A percentile compares a stretch with the other conserved stretches of the same genome.
Evolutionary conservation across 768 basidiomycete genomes (phyloP).

Genomic region (Auricularia sp.): DNA sequence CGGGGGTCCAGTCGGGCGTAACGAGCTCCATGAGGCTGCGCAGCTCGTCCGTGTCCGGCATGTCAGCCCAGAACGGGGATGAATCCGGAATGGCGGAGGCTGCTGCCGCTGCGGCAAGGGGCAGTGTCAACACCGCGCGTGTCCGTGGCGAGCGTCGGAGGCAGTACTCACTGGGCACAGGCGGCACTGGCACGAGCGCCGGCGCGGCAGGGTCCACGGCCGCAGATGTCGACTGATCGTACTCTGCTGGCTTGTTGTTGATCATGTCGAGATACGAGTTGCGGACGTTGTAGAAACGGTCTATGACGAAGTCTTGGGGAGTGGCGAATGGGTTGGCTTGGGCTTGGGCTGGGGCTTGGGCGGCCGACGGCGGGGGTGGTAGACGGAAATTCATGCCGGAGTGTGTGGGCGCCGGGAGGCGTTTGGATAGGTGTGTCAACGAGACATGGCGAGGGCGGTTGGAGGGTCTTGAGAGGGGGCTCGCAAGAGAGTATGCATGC

Average conservation of each 20-base stretch:
- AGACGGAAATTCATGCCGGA: background rate
- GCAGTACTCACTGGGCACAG: background rate
- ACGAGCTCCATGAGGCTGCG: background rate
- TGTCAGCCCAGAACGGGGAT: background rate
- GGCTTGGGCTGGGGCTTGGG: background rate
- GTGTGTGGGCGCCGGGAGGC: background rate
- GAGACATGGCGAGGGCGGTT: background rate
- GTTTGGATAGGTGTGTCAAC: background rate
- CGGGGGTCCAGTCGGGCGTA: background rate
- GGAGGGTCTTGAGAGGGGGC: background rate
- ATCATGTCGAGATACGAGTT: slow-evolving; percentile 1
- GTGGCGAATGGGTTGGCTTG: background rate
- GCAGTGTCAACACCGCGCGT: background rate
- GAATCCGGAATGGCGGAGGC: background rate
- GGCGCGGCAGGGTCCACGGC: background rate
- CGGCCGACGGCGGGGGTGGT: background rate
- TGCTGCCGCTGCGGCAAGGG: background rate
- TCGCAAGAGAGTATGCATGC: background rate
- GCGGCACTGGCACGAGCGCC: background rate
- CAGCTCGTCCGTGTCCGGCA: background rate
- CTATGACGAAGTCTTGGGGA: background rate
- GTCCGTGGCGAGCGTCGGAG: background rate
- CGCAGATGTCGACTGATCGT: background rate
- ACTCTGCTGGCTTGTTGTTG: background rate
- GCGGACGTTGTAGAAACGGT: background rate